These are phyloP conservation scores for Gryganskiella cystojenkinii DNA, from an alignment of 192 early-diverging fungal genomes.

Conservation along the genomic window DNA sequence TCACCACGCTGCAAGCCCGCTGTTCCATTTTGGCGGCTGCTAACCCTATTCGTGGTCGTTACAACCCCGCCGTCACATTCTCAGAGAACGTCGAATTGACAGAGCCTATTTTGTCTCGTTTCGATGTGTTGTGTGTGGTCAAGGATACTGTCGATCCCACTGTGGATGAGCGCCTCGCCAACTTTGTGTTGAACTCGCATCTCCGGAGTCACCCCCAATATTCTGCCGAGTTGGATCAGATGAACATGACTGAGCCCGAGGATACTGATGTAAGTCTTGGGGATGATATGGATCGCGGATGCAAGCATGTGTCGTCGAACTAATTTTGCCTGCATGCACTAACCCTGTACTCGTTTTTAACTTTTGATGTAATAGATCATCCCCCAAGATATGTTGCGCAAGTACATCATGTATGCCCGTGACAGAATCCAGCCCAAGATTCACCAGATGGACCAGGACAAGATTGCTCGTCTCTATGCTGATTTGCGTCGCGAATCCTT, in stretches of 20 bases:
- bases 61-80: constrained; percentile 91
- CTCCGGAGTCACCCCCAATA: constrained; percentile 87
- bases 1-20: constrained; percentile 85
- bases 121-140: constrained; percentile 97
- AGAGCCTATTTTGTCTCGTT: constrained; percentile 98
- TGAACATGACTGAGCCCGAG: constrained; percentile 52
- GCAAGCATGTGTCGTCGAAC: background rate
- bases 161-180: constrained; percentile 89
- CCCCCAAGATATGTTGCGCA: constrained; percentile 82
- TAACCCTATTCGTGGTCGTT: constrained; percentile 87
- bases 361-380: constrained; percentile 66
- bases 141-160: constrained; percentile 92
- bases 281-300: background rate
- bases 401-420: constrained; percentile 90
- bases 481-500: constrained; percentile 91
- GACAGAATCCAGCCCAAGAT: constrained; percentile 83
- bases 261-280: constrained; percentile 69
- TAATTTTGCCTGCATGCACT: too few relatives aligned
- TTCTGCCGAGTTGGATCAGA: constrained; percentile 53
- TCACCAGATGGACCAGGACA: constrained; percentile 87
- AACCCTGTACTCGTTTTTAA: background rate
- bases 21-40: constrained; percentile 86
- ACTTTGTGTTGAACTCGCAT: constrained; percentile 95
- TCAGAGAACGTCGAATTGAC: constrained; percentile 98
- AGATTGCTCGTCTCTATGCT: constrained; percentile 89